Conservation (phyloP, 768 basidiomycete genomes). For the Leucosporidium creatinivorum region DNA sequence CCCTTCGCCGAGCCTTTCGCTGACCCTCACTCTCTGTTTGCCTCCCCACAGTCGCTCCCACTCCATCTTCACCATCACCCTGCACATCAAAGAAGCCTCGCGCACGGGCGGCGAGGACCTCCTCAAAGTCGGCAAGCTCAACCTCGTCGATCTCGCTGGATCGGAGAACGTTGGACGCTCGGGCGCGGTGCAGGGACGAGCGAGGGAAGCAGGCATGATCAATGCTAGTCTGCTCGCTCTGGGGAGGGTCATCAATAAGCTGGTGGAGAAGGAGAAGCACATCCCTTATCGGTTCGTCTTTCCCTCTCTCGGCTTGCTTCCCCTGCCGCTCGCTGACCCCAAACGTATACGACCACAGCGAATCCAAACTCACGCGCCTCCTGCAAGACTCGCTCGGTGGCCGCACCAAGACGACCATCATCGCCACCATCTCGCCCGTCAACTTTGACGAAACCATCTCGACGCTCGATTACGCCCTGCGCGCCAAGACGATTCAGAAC, state of each 20-base stretch:
- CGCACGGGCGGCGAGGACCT: slow-evolving; percentile 63
- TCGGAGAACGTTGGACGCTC: slow-evolving; percentile 95
- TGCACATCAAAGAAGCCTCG: slow-evolving; percentile 79
- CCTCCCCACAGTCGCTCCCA: slow-evolving; percentile 70
- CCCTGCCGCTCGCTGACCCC: not conserved
- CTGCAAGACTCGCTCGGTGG: slow-evolving; percentile 99
- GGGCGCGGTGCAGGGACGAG: slow-evolving; percentile 89
- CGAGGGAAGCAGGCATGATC: slow-evolving; percentile 96
- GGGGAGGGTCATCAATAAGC: slow-evolving; percentile 88
- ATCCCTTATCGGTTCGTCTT: slow-evolving; percentile 77
- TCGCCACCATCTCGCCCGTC: slow-evolving; percentile 91
- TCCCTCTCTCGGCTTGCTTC: not conserved
- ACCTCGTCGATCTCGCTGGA: slow-evolving; percentile 93
- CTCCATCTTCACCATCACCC: slow-evolving; percentile 92
- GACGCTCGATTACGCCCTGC: slow-evolving; percentile 90
- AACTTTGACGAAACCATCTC: slow-evolving; percentile 92
- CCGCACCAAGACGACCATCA: slow-evolving; percentile 92
- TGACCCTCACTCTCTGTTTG: not conserved
- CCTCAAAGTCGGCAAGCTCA: slow-evolving; percentile 86
- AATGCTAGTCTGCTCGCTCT: slow-evolving; percentile 95
- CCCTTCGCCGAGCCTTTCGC: not conserved
- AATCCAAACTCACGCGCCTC: slow-evolving; percentile 93
- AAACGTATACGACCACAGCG: slow-evolving; percentile 49
- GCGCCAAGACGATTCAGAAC: slow-evolving; percentile 91
- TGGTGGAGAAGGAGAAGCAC: slow-evolving; percentile 71